phyloP scores from a whole-genome alignment of 495 filamentous ascomycete genomes.

The Talaromyces ruber region DNA sequence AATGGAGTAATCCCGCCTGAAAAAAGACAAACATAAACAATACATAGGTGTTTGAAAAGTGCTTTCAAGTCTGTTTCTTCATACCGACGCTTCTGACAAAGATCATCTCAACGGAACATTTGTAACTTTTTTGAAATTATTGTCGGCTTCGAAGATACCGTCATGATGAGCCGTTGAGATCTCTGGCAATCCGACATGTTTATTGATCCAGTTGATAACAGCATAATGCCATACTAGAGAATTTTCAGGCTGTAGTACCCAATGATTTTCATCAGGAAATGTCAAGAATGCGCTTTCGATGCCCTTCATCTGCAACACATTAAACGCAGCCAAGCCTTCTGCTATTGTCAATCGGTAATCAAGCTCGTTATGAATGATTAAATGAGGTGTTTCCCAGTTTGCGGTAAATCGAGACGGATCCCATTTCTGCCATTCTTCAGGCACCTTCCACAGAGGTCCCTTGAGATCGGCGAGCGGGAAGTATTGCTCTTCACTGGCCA shows the following conservation, averaged over 20 bases:
- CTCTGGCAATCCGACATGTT: conserved; percentile 52
- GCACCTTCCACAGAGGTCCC: conserved; percentile 65
- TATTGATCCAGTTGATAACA: conserved; percentile 85
- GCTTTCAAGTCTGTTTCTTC: not conserved
- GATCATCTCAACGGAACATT: conserved; percentile 4
- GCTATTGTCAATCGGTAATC: conserved; percentile 81
- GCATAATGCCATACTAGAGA: conserved; percentile 84
- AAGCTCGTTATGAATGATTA: conserved; percentile 85
- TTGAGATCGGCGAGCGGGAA: conserved; percentile 79
- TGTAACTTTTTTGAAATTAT: not conserved
- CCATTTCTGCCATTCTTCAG: conserved; percentile 72
- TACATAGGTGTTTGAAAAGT: not conserved
- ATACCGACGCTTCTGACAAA: not conserved
- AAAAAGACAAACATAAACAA: not conserved
- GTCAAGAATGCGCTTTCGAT: conserved; percentile 51
- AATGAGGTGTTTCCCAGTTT: conserved; percentile 78
- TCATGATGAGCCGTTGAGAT: conserved; percentile 8
- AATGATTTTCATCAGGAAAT: conserved; percentile 82
- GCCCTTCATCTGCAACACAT: conserved; percentile 64
- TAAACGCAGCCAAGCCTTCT: conserved; percentile 82
- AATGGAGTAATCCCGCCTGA: not conserved
- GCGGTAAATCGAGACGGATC: conserved; percentile 61
- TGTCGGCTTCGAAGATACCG: not conserved
- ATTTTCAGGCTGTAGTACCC: conserved; percentile 90
- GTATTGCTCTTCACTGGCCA: conserved; percentile 79